Conservation (phyloP, 805 yeast species). For the Myxozyma monticola region DNA sequence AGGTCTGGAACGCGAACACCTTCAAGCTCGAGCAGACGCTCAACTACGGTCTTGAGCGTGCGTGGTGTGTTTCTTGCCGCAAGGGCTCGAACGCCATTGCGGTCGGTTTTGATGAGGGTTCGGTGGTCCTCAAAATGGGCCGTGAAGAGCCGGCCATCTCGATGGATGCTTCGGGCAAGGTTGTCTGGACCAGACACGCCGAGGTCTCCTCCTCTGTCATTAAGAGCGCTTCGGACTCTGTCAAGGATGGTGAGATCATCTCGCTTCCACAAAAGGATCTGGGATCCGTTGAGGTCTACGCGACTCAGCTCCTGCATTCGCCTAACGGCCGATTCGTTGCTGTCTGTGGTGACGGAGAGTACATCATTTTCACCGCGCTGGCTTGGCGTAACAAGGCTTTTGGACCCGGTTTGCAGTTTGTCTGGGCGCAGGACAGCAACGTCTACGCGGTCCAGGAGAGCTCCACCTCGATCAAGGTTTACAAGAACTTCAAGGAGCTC, state of each 20-base stretch:
- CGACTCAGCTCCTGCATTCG: slow-evolving; percentile 82
- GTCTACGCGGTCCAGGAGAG: slow-evolving; percentile 80
- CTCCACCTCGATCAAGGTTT: slow-evolving; percentile 62
- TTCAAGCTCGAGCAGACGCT: slow-evolving; percentile 90
- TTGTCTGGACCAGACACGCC: slow-evolving; percentile 86
- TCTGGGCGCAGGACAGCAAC: slow-evolving; percentile 91
- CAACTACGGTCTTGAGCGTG: slow-evolving; percentile 89
- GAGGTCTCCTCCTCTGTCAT: slow-evolving; percentile 85
- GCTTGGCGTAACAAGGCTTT: slow-evolving; percentile 97
- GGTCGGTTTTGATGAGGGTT: slow-evolving; percentile 93
- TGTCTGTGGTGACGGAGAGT: slow-evolving; percentile 97
- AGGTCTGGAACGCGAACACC: slow-evolving; percentile 93
- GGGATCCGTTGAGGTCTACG: slow-evolving; percentile 92
- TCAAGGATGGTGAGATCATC: slow-evolving; percentile 78
- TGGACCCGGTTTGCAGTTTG: slow-evolving; percentile 87
- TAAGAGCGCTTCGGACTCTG: slow-evolving; percentile 46
- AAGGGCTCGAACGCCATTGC: slow-evolving; percentile 78
- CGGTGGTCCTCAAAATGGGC: slow-evolving; percentile 83
- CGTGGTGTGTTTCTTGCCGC: slow-evolving; percentile 88
- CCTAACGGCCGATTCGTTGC: slow-evolving; percentile 98
- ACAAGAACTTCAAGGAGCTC: slow-evolving; percentile 82
- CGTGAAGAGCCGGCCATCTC: slow-evolving; percentile 92
- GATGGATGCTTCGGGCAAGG: slow-evolving; percentile 89
- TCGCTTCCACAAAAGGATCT: slow-evolving; percentile 82
- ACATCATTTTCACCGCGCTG: slow-evolving; percentile 89